These are phyloP conservation scores for Vicia faba DNA, from an alignment of 306 rosid genomes.

Conservation along the genomic window DNA sequence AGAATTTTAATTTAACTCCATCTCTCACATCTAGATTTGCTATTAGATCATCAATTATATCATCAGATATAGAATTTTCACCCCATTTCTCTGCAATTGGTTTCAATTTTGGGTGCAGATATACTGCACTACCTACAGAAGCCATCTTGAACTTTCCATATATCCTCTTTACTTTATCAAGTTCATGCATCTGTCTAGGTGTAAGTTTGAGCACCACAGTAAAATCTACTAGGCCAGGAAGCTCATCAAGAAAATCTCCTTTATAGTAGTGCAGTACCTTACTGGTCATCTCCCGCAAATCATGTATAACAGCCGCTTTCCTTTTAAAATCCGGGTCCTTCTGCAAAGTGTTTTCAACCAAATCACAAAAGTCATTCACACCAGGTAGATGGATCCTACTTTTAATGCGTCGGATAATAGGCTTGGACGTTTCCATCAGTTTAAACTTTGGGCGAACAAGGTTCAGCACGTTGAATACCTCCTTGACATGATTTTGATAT, in stretches of 20 bases:
- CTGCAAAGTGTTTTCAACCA: slow-evolving; percentile 81
- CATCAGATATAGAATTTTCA: slow-evolving; percentile 54
- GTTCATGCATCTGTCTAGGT: slow-evolving; percentile 61
- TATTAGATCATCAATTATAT: slow-evolving; percentile 58
- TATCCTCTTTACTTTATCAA: slow-evolving; percentile 47
- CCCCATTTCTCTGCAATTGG: slow-evolving; percentile 53
- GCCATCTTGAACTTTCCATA: slow-evolving; percentile 64
- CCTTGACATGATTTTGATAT: slow-evolving; percentile 87
- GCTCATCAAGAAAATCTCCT: slow-evolving; percentile 97
- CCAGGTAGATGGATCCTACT: slow-evolving; percentile 68
- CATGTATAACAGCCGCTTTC: slow-evolving; percentile 80
- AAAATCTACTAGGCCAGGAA: slow-evolving; percentile 86
- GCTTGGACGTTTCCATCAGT: slow-evolving; percentile 58
- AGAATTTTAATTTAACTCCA: slow-evolving; percentile 85
- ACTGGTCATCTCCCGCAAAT: slow-evolving; percentile 91
- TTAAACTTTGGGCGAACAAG: slow-evolving; percentile 89
- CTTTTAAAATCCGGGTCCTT: slow-evolving; percentile 75
- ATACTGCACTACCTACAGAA: slow-evolving; percentile 76
- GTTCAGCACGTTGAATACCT: slow-evolving; percentile 81
- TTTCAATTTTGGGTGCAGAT: slow-evolving; percentile 74
- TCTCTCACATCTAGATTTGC: slow-evolving; percentile 57
- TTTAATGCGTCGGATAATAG: slow-evolving; percentile 69
- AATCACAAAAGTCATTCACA: slow-evolving; percentile 59
- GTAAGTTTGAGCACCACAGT: slow-evolving; percentile 71
- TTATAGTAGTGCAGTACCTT: slow-evolving; percentile 83